A percentile compares a stretch with the other conserved stretches of the same genome.
These are phyloP conservation scores for slime mould (Dictyostelium discoideum) DNA, from an alignment of 78 protist genomes.

Conservation along the genomic window dicty_2.7 NC_007091.3:2946001-2946500, in stretches of 20 bases:
- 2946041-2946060: background rate
- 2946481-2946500: background rate
- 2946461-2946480: background rate
- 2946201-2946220: background rate
- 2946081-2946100: background rate
- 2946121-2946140: background rate
- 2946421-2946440: background rate
- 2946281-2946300: background rate
- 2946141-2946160: background rate
- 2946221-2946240: background rate
- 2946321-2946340: background rate
- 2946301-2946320: background rate
- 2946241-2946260: background rate
- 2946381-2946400: conserved; percentile 12
- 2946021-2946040: background rate
- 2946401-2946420: background rate
- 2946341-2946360: background rate
- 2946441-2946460: background rate
- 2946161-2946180: conserved; percentile 7
- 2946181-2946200: conserved; percentile 9
- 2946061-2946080: background rate
- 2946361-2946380: background rate
- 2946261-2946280: background rate
- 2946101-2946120: background rate
- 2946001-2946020: conserved; percentile 24